These are phyloP conservation scores for Eucalyptus pumila DNA, from an alignment of 345 rosid species.

Conservation along the genomic window DNA sequence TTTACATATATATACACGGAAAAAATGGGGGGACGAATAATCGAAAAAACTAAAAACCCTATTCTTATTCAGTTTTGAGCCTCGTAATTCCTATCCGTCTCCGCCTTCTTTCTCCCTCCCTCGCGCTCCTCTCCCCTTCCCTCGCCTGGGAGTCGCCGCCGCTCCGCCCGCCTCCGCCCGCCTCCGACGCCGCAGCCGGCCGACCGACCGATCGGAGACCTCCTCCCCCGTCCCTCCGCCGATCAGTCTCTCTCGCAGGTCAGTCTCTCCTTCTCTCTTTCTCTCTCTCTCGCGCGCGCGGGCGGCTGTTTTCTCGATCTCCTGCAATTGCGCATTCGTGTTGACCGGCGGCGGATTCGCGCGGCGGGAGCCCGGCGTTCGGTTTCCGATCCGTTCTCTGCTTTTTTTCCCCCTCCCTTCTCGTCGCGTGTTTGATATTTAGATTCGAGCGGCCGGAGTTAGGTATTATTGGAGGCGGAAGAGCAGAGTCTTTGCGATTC, in stretches of 20 bases:
- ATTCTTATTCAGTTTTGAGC: conserved; percentile 36
- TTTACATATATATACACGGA: background rate
- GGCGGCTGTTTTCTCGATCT: background rate
- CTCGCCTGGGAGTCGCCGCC: background rate
- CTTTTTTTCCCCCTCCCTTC: background rate
- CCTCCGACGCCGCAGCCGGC: background rate
- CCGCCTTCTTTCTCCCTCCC: background rate
- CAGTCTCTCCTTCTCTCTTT: background rate
- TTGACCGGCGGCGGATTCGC: background rate
- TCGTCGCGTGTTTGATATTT: background rate
- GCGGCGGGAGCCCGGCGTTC: background rate
- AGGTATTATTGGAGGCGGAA: background rate
- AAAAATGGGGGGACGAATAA: background rate
- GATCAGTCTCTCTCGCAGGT: background rate
- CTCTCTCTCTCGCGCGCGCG: background rate
- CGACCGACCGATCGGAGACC: background rate
- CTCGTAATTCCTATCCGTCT: conserved; percentile 24
- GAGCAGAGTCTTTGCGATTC: background rate
- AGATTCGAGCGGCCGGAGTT: background rate
- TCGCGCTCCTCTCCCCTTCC: background rate
- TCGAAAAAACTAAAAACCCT: conserved; percentile 21
- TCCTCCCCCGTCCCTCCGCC: background rate
- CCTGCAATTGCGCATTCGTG: background rate
- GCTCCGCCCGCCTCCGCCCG: background rate
- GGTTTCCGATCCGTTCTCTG: background rate